These are phyloP conservation scores for Ascoidea tarda DNA, from an alignment of 805 yeast species.

Conservation along the genomic window DNA sequence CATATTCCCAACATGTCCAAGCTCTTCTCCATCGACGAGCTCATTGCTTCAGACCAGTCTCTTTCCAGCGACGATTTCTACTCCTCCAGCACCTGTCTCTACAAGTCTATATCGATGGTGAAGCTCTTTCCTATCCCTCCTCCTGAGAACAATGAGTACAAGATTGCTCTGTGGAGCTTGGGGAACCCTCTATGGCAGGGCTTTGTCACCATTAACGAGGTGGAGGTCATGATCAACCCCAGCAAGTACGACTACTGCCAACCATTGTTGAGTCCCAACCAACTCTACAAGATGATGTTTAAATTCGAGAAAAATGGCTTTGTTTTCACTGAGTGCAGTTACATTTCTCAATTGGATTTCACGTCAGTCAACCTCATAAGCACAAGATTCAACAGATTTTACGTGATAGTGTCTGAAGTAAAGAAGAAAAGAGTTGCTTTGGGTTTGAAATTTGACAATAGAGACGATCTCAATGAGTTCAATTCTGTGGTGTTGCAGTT, in stretches of 20 bases:
- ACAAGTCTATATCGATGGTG: too few relatives aligned
- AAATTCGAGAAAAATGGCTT: background rate
- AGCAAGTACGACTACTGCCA: too few relatives aligned
- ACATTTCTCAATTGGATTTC: background rate
- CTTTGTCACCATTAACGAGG: background rate
- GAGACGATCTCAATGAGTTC: background rate
- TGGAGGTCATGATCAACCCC: background rate
- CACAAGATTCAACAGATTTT: background rate
- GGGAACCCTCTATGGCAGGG: background rate
- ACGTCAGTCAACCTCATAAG: background rate
- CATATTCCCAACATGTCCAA: conserved; percentile 5
- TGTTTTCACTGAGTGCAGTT: background rate
- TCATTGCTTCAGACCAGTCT: background rate
- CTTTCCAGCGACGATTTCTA: background rate
- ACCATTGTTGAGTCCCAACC: background rate
- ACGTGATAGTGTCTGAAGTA: background rate
- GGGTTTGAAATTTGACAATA: background rate
- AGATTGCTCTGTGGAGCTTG: conserved; percentile 1
- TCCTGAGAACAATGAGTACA: conserved; percentile 4
- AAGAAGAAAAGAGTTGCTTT: background rate
- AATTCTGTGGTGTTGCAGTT: background rate
- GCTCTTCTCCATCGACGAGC: conserved; percentile 1
- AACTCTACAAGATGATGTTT: too few relatives aligned
- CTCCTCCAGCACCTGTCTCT: background rate
- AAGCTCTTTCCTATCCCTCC: too few relatives aligned